Base-by-base conservation (phyloP, 2,329 filamentous ascomycete genomes). In the Xylariaceae sp. region DNA sequence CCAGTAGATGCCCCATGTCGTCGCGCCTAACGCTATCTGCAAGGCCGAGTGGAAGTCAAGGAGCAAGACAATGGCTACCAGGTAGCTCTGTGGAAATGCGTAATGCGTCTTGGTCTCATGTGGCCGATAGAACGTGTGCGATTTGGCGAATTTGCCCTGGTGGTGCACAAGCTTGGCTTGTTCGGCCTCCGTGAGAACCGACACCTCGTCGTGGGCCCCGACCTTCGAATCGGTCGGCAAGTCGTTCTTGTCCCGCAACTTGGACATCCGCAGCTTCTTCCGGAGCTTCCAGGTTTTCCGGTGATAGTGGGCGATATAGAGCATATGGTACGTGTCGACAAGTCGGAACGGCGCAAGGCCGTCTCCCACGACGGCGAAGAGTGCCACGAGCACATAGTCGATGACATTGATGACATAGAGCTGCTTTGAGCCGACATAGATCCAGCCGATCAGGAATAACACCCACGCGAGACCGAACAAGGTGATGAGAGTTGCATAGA, bases 361-460 rank as follows among this genome's bases (percentile, higher is more conserved):
- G 65, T 89, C 87, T 52, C 87, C 87, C 71, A 89, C 85, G 61
- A 90, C 74, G 55, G 83, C 86, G 64, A 90, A 90, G 5, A 90
- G 78, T 9, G 85, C 87, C 5, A 90, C 87, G 11, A 90, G 78
- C 34, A 88, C 78, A 65, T 87, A 86, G 73, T 90, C 87, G 64
- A 90, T 88, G 53, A 89, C 74, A 62, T 89, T 85, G 66, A 89
- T 83, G 44, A 83, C 73, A 63, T 89, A 93, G 2, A 84, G 76
- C 71, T 93, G 88, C 66, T 81, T 79, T 35, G 84, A 83, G 17
- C 88, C 89, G 17, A 93, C 87, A 64, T 91, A 92, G 70, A 94
- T 90, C 90, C 90, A 95, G 52, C 87, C 89, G 71, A 96, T 96
- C 57, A 95, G 77, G 74, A 93, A 94, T n/a, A 95, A 81, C 1